Base-by-base conservation (phyloP, 768 basidiomycete genomes). In the Termitomyces sp. region DNA sequence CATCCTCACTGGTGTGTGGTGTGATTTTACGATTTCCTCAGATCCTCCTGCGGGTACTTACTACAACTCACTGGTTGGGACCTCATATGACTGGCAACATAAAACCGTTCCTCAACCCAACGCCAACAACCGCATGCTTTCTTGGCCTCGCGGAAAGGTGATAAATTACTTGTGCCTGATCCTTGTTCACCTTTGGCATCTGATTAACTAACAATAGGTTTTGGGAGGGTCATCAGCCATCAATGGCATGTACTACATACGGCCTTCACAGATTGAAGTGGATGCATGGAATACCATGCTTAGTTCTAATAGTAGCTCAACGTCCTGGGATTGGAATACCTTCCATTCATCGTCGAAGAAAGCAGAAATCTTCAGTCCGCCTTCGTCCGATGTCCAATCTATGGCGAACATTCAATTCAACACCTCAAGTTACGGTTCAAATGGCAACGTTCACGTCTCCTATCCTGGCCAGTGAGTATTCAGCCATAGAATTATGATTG, bases 211-310 rank as follows among this genome's bases (percentile, higher is more conserved):
- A 36, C 4, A 53, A 29, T 36, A 88, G 76, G 77, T 86, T 47
- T 77, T 91, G 29, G 88, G 89, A 57, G 88, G 89, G 6, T 86
- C 83, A 0, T 79, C 85, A 36, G 86, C 88, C 9, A 77, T 89
- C 57, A 91, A 91, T 70, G 87, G 86, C 52, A 79, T 89, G 78
- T 89, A 86, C 74, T 74, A 82, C 64, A 79, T 86, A 52, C 80
- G 84, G 10, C 85, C 86, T 7, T 77, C 81, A 31, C 65, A 75
- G 56, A 58, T 75, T 38, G 83, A 83, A 66, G 69, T 83, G 53
- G 74, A 83, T 64, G 72, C 77, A 9, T 81, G 78, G 77, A 65
- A 73, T 1, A 45, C 65, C 12, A 66, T 83, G 53, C 72, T 81
- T 65, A 66, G 69, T 64, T 66, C 75, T 29, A 63, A 72, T 34